Evolutionary conservation across 495 filamentous ascomycete species (phyloP).

Genomic region (Hypoxylon intermedium): DNA sequence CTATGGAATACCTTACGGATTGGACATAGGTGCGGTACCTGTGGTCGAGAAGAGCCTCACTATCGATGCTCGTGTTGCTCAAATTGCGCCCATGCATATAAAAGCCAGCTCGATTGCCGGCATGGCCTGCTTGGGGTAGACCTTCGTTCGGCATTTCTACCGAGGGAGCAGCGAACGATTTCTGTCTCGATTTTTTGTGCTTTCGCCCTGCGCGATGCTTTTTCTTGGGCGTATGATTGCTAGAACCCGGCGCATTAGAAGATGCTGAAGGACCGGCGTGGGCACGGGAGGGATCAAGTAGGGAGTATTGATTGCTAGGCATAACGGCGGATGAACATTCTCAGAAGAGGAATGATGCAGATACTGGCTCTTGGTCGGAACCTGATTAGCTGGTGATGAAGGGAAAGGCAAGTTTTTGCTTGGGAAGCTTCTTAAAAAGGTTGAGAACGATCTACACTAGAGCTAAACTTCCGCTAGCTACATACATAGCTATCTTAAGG

Average conservation of each 20-base stretch:
- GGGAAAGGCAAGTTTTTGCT: neutral
- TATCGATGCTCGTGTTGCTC: constrained; percentile 84
- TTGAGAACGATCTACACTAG: neutral
- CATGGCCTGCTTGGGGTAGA: constrained; percentile 45
- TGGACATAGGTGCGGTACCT: constrained; percentile 55
- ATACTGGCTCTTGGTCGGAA: neutral
- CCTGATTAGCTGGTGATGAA: neutral
- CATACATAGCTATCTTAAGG: neutral
- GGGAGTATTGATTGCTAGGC: constrained; percentile 40
- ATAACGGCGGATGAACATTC: constrained; percentile 27
- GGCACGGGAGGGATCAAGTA: constrained; percentile 33
- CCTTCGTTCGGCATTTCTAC: constrained; percentile 54
- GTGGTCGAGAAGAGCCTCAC: constrained; percentile 80
- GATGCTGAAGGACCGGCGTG: constrained; percentile 19
- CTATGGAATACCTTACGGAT: neutral
- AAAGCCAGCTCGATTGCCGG: constrained; percentile 53
- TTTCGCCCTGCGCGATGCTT: constrained; percentile 57
- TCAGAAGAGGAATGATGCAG: constrained; percentile 1
- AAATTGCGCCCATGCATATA: constrained; percentile 66
- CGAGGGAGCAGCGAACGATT: constrained; percentile 65
- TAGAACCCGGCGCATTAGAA: constrained; percentile 30
- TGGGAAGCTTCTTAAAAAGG: neutral
- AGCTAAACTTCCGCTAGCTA: constrained; percentile 5
- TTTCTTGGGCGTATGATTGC: constrained; percentile 41
- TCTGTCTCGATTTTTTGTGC: constrained; percentile 67